Percentiles rank a stretch among this genome's conserved stretches.
These are phyloP conservation scores for Celoporthe dispersa DNA, from an alignment of 2,329 filamentous ascomycete species.

Conservation along the genomic window DNA sequence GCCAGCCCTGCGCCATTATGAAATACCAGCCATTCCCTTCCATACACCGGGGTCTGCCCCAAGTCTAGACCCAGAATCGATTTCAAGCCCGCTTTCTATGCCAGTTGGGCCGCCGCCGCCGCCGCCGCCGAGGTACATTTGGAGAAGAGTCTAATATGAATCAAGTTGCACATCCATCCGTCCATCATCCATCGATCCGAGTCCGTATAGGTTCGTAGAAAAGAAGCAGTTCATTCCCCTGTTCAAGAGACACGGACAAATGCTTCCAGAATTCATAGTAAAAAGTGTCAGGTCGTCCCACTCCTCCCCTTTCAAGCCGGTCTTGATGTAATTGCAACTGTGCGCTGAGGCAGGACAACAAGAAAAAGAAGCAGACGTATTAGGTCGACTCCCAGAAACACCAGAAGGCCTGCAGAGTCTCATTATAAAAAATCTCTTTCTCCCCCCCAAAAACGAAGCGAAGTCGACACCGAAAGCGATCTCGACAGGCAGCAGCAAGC, in stretches of 20 bases:
- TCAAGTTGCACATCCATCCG: conserved; percentile 16
- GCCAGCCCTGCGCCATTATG: conserved; percentile 1
- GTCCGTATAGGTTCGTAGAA: conserved; percentile 22
- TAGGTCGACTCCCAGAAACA: conserved; percentile 25
- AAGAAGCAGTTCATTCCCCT: conserved; percentile 5
- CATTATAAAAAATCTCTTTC: conserved; percentile 23
- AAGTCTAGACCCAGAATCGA: conserved; percentile 2
- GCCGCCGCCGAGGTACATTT: background rate
- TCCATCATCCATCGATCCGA: conserved; percentile 18
- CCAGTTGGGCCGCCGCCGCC: conserved; percentile 6
- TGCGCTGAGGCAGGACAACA: background rate
- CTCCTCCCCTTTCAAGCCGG: conserved; percentile 4
- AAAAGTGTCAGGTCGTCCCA: conserved; percentile 15
- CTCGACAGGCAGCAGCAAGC: conserved; percentile 15
- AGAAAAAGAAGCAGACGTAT: conserved; percentile 24
- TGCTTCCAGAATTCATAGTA: conserved; percentile 17
- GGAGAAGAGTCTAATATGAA: conserved; percentile 19
- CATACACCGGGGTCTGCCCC: background rate
- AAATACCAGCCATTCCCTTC: conserved; percentile 6
- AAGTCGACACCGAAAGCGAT: conserved; percentile 11
- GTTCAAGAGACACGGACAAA: background rate
- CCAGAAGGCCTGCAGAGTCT: conserved; percentile 10
- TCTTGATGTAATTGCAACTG: conserved; percentile 19
- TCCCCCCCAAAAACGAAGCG: conserved; percentile 15
- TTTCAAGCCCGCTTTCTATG: conserved; percentile 20